Conservation (phyloP, 441 rosid species). For the Brassica balearica region DNA sequence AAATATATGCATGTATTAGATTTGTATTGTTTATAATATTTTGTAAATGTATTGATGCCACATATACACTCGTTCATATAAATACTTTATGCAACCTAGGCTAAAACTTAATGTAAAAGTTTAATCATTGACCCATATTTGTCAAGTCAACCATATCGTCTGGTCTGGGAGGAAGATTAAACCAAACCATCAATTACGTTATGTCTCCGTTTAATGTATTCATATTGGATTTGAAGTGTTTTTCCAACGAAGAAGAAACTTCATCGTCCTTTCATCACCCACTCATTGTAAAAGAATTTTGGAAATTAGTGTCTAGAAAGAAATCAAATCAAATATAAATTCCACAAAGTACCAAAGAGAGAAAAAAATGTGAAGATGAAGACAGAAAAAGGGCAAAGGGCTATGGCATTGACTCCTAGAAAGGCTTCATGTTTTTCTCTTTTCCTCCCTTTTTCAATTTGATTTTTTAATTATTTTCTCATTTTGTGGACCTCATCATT, state of each 20-base stretch:
- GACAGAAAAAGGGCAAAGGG: conserved; percentile 21
- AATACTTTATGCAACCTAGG: not conserved
- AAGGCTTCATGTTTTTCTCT: conserved; percentile 33
- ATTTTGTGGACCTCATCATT: conserved; percentile 33
- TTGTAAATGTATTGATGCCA: conserved; percentile 1
- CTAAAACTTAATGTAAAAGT: not conserved
- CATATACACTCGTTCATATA: not conserved
- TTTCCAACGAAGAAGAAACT: conserved; percentile 24
- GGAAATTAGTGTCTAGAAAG: conserved; percentile 34
- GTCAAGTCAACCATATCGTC: conserved; percentile 35
- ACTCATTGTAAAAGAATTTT: conserved; percentile 27
- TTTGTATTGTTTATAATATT: not conserved
- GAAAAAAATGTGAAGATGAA: conserved; percentile 20
- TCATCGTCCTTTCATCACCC: conserved; percentile 31
- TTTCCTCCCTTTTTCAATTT: conserved; percentile 17
- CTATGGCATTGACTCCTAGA: conserved; percentile 39
- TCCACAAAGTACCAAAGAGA: conserved; percentile 29
- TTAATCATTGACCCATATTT: conserved; percentile 4
- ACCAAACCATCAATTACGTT: conserved; percentile 31
- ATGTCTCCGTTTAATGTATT: not conserved
- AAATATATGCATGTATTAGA: not conserved
- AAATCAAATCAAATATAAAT: conserved; percentile 30
- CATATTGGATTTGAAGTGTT: conserved; percentile 21
- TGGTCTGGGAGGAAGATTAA: conserved; percentile 25
- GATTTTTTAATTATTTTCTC: conserved; percentile 2